Base-by-base conservation (phyloP, 2,329 filamentous ascomycete species). In the Ophidiomyces ophidiicola region DNA sequence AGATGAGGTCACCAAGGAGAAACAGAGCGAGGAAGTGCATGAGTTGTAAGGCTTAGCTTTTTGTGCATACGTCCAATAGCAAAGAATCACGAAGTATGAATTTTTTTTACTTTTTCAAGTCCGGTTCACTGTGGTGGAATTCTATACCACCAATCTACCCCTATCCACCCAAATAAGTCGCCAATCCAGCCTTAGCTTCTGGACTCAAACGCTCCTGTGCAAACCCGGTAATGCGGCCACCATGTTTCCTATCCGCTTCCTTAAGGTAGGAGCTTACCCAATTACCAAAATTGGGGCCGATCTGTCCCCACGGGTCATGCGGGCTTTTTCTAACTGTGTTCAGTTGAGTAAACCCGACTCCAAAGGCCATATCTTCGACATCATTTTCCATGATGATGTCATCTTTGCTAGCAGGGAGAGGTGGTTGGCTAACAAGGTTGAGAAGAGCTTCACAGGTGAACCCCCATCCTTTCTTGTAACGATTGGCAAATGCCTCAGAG, bases 341-440 rank as follows among this genome's bases (percentile, higher is more conserved):
- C 46, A 98, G 72, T 21, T 83, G 80, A 0, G 90, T 96, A 63
- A 93, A 98, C 6, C 86, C 88, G 48, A 94, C 78, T 18, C 90
- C 90, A 54, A 98, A 98, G 19, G 84, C 80, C 49, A 94, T 78
- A 57, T 98, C 90, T 52, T 98, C 90, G 18, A 94, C 82, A 53
- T 96, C 88, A 2, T 85, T 79, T 56, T 96, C 90, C 7, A 77
- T 74, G 46, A 93, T 79, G 36, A 83, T 66, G 49, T 92, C 85
- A 47, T 84, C 79, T 42, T 80, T 78, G 24, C 71, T 65, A 1
- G 79, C 74, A 10, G 70, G 69, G 3, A 88, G 73, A 24, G 88
- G 87, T 18, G 88, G 84, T 61, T 94, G 92, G 56, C 88, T 80
- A 5, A 98, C 71, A 10, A 96, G 71, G 51, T 88, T 85, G 29